Base-by-base conservation (phyloP, 306 rosid genomes). In the Cicer bijugum region DNA sequence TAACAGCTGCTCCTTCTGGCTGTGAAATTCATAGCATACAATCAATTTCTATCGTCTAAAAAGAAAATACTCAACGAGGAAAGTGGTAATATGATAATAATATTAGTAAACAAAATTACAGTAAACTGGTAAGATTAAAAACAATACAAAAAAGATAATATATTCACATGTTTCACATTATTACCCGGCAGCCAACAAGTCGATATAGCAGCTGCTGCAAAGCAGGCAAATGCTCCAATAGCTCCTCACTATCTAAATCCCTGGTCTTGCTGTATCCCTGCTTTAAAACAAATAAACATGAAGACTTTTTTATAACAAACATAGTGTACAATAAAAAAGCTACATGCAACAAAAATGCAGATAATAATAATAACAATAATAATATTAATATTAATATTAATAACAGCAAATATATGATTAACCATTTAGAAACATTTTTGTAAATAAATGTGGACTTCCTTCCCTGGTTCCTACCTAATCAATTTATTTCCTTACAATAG, bases 1-100 rank as follows among this genome's bases (percentile, higher is more conserved):
- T 69, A 68, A 82, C 79, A 76, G 99, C 97, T 69, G 96, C 96
- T 82, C 97, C 99, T 85, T 95, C 99, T 35, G 99, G 99, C 99
- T 95, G 97, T 53, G 81, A 78, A 80, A 53, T 74, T 38, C 23
- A 59, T 7, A 60, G 75, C 76, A 81, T 20, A 65, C 78, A 57
- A 74, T 75, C 76, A 79, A 39, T 69, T 84, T 51, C 15, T 62
- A 39, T 28, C 61, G 51, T 12, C 60, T n/a, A 43, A 52, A 55
- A 58, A 65, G 45, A 75, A 47, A 77, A 62, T 39, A 72, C 9
- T 56, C 64, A 33, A 48, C 37, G 73, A 52, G 50, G 9, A 55
- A 40, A 20, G 17, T 14, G 14, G 11, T 14, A 55, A 1, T 9
- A 63, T 20, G 12, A 69, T 11, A 67, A 47, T 57, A 67, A 47